phyloP scores from a whole-genome alignment of 441 rosid genomes.

The Gossypium aridum region DNA sequence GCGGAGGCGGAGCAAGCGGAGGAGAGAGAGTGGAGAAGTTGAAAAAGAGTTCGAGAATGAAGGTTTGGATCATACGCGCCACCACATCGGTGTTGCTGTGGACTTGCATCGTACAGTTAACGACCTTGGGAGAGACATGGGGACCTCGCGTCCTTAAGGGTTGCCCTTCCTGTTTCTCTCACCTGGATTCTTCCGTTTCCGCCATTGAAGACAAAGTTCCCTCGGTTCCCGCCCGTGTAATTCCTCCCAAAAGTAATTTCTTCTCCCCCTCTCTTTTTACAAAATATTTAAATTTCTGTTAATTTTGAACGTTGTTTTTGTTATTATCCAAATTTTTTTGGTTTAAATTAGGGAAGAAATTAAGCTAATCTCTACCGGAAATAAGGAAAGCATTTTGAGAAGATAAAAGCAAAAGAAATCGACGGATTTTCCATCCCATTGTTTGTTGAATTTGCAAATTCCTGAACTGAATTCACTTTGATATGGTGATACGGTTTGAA shows the following conservation, averaged over 20 bases:
- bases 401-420: not conserved
- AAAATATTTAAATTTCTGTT: not conserved
- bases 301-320: not conserved
- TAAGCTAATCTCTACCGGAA: not conserved
- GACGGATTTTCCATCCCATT: not conserved
- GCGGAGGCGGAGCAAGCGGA: conserved; percentile 17
- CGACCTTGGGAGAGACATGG: conserved; percentile 85
- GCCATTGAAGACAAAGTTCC: conserved; percentile 33
- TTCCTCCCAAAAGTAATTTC: conserved; percentile 78
- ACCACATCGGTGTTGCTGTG: conserved; percentile 73
- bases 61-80: conserved; percentile 85
- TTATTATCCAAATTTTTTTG: not conserved
- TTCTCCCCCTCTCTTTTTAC: not conserved
- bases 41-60: conserved; percentile 56
- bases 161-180: conserved; percentile 71
- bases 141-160: conserved; percentile 78
- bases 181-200: conserved; percentile 32
- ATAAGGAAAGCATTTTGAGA: not conserved
- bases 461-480: not conserved
- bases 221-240: conserved; percentile 36
- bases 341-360: not conserved
- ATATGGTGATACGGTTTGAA: not conserved
- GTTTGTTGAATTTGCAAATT: not conserved
- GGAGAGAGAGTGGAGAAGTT: conserved; percentile 34
- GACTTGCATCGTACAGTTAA: conserved; percentile 88